Evolutionary conservation across 306 rosid species (phyloP).

Genomic region (Glycine tomentella): DNA sequence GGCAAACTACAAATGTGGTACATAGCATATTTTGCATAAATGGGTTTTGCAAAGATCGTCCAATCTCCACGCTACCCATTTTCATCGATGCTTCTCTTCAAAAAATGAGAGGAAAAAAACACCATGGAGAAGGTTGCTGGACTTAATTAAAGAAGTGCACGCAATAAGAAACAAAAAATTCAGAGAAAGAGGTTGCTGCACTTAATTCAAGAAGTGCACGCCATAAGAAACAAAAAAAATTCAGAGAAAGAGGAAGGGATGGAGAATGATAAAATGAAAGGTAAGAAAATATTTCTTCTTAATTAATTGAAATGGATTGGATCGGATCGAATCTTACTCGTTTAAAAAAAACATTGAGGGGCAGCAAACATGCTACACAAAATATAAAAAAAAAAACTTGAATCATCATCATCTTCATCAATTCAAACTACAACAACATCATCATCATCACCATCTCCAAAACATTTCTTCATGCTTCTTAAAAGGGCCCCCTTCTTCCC

Average conservation of each 20-base stretch:
- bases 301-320: slow-evolving; percentile 54
- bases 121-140: not conserved
- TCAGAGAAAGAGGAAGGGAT: not conserved
- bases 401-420: slow-evolving; percentile 28
- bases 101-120: not conserved
- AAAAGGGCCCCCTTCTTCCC: not conserved
- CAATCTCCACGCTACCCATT: not conserved
- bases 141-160: not conserved
- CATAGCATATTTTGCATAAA: not conserved
- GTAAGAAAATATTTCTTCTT: slow-evolving; percentile 49
- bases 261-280: not conserved
- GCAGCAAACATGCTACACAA: slow-evolving; percentile 37
- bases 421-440: slow-evolving; percentile 35
- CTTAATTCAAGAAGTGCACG: no score
- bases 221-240: not conserved
- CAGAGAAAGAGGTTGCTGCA: no score
- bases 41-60: not conserved
- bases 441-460: slow-evolving; percentile 34
- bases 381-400: slow-evolving; percentile 41
- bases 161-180: no score
- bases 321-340: slow-evolving; percentile 50
- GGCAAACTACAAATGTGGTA: slow-evolving; percentile 41
- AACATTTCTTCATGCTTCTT: slow-evolving; percentile 20
- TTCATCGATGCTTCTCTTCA: not conserved
- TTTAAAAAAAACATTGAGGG: slow-evolving; percentile 47